These are phyloP conservation scores for Linnemannia hyalina DNA, from an alignment of 192 early-diverging fungal species.

Conservation along the genomic window DNA sequence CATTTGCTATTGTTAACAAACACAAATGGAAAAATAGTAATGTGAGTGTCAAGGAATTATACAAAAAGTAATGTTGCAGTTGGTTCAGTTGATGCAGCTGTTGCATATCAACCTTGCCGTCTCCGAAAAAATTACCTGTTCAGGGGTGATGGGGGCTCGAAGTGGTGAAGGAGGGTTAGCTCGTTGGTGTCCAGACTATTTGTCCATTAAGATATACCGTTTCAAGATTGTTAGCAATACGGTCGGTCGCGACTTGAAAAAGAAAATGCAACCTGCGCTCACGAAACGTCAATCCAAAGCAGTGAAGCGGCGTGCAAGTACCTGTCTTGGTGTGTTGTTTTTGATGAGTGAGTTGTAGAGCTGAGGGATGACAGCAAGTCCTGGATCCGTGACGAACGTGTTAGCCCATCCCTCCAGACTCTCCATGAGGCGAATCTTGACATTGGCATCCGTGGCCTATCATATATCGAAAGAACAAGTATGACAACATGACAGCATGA, in stretches of 20 bases:
- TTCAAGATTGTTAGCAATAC: background rate
- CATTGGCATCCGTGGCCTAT: constrained; percentile 50
- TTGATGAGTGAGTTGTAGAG: constrained; percentile 35
- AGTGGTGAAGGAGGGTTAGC: constrained; percentile 23
- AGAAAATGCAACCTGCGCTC: background rate
- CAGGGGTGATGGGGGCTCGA: constrained; percentile 41
- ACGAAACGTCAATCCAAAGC: background rate
- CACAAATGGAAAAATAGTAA: background rate
- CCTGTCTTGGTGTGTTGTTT: constrained; percentile 45
- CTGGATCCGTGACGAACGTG: constrained; percentile 37
- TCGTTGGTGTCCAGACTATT: background rate
- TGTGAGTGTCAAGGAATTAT: background rate
- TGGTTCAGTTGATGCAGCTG: background rate
- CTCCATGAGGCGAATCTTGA: constrained; percentile 55
- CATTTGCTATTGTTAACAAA: constrained; percentile 31
- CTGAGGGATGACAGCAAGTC: constrained; percentile 41
- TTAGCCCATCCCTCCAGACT: constrained; percentile 43
- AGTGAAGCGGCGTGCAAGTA: background rate
- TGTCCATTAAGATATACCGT: background rate
- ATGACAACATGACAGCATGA: background rate
- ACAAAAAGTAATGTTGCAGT: background rate
- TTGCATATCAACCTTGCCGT: background rate
- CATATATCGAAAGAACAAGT: background rate
- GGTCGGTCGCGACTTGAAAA: background rate
- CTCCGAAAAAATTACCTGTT: constrained; percentile 30